phyloP scores from a whole-genome alignment of 2,329 filamentous ascomycete species.

The Triangularia setosa region DNA sequence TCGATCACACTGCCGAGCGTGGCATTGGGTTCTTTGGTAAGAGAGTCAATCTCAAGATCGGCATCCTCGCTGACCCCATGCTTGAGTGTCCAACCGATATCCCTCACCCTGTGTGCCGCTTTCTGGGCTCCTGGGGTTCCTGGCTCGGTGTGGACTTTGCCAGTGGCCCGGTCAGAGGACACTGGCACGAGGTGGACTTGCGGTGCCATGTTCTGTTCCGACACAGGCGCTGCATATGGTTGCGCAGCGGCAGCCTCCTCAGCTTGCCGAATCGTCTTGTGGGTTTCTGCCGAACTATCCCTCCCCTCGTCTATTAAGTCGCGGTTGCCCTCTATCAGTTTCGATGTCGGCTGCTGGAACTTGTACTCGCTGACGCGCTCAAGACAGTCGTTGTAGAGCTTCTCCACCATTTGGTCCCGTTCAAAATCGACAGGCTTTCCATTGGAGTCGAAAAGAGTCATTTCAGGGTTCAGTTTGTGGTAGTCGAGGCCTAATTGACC shows the following conservation, averaged over 20 bases:
- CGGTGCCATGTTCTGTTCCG: conserved; percentile 50
- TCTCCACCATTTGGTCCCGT: conserved; percentile 80
- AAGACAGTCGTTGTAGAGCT: conserved; percentile 89
- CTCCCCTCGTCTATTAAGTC: conserved; percentile 77
- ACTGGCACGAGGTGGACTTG: conserved; percentile 58
- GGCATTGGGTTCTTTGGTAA: conserved; percentile 61
- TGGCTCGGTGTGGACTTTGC: conserved; percentile 66
- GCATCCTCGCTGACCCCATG: conserved; percentile 57
- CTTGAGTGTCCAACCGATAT: conserved; percentile 79
- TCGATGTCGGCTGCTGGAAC: conserved; percentile 65
- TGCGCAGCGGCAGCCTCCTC: conserved; percentile 67
- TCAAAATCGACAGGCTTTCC: conserved; percentile 72
- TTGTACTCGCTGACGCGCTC: conserved; percentile 90
- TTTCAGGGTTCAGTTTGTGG: conserved; percentile 72
- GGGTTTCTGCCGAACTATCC: conserved; percentile 68
- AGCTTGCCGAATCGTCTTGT: conserved; percentile 66
- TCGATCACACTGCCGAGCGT: conserved; percentile 91
- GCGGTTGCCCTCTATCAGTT: conserved; percentile 76
- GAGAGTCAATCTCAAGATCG: conserved; percentile 66
- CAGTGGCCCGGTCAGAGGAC: conserved; percentile 65
- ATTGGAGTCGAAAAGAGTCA: conserved; percentile 84
- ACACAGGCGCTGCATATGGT: conserved; percentile 50
- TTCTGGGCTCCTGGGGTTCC: conserved; percentile 65
- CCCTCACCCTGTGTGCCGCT: conserved; percentile 70
- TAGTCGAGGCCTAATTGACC: conserved; percentile 86